Evolutionary conservation across 306 rosid genomes (phyloP).

Genomic region (Cucumis melo): DNA sequence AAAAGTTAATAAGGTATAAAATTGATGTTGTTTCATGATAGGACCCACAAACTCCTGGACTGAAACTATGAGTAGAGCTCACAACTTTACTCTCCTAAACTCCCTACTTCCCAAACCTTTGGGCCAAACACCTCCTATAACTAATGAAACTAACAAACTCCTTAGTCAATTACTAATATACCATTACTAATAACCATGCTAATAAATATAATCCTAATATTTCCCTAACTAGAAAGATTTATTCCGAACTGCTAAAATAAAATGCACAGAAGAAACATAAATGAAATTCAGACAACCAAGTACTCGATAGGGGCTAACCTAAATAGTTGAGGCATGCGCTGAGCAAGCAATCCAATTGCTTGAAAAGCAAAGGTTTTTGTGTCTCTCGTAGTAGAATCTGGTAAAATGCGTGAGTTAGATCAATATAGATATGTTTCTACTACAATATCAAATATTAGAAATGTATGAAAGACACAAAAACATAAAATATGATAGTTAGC

Average conservation of each 20-base stretch:
- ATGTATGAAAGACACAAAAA: neutral
- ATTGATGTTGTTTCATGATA: no score
- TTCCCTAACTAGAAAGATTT: neutral
- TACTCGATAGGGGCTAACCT: conserved; percentile 32
- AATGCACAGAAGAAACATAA: neutral
- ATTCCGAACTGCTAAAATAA: neutral
- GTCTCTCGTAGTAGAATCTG: conserved; percentile 68
- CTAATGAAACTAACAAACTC: no score
- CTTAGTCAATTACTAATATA: no score
- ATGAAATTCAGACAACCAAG: neutral
- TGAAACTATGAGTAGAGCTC: no score
- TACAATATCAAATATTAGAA: conserved; percentile 6
- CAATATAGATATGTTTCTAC: neutral
- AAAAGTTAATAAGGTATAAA: no score
- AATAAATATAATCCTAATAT: no score
- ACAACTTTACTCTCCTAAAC: no score
- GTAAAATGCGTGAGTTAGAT: conserved; percentile 1
- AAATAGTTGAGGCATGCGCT: conserved; percentile 85
- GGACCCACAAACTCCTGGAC: no score
- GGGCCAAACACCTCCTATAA: no score
- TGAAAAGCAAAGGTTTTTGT: conserved; percentile 84
- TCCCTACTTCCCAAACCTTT: no score
- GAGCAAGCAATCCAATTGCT: conserved; percentile 83
- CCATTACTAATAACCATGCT: no score
- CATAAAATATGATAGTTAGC: neutral